These are phyloP conservation scores for Ophiostoma sp. DNA, from an alignment of 2,329 filamentous ascomycete species.

Conservation along the genomic window DNA sequence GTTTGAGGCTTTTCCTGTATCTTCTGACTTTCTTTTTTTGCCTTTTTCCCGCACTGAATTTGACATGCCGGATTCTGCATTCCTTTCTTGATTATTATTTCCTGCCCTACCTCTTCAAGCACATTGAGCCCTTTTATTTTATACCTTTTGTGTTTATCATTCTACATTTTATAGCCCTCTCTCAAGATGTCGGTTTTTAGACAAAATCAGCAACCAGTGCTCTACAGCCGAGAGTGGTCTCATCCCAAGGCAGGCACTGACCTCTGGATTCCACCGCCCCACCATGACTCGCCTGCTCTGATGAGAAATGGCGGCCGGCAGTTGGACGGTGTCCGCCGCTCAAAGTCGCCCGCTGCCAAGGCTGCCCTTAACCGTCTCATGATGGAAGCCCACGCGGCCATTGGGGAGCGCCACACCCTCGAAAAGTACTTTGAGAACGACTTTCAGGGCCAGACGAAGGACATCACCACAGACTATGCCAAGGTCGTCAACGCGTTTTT, in stretches of 20 bases:
- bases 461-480: background rate
- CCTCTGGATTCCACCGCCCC: background rate
- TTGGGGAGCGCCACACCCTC: background rate
- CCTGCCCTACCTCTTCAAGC: too few relatives aligned
- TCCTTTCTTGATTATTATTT: background rate
- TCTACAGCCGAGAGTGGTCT: background rate
- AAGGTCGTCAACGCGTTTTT: background rate
- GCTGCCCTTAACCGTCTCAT: background rate
- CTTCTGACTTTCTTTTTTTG: too few relatives aligned
- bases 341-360: background rate
- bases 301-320: background rate
- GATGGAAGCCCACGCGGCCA: background rate
- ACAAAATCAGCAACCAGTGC: background rate
- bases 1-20: too few relatives aligned
- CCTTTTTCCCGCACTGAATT: background rate
- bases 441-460: background rate
- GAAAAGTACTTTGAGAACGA: background rate
- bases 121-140: too few relatives aligned
- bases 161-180: background rate
- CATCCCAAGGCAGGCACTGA: background rate
- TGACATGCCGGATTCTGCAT: background rate
- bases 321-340: background rate
- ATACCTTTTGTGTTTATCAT: background rate
- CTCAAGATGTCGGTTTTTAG: background rate
- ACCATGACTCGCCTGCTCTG: background rate